Percentiles rank a stretch among this genome's conserved stretches.
phyloP scores from a whole-genome alignment of 2,329 filamentous ascomycete species.

The Epichloe scottii region DNA sequence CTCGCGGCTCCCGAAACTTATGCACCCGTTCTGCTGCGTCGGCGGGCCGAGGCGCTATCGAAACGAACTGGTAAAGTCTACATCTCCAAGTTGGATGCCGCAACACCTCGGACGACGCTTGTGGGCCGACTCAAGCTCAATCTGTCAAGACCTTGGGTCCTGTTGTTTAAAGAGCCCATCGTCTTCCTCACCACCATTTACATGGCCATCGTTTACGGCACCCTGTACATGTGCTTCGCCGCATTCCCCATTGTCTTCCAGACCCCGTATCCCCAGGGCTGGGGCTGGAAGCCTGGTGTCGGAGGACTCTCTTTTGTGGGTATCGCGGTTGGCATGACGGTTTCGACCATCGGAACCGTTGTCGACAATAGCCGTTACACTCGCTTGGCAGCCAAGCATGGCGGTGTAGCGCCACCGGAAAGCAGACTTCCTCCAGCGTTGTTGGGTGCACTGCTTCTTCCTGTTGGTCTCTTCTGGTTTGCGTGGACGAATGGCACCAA shows the following conservation, averaged over 20 bases:
- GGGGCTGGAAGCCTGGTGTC: conserved; percentile 46
- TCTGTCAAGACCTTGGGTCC: conserved; percentile 49
- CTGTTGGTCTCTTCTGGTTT: conserved; percentile 52
- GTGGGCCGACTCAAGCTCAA: conserved; percentile 39
- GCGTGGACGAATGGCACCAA: conserved; percentile 47
- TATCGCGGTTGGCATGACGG: conserved; percentile 49
- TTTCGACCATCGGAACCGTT: conserved; percentile 40
- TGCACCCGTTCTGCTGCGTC: conserved; percentile 41
- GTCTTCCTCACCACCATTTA: conserved; percentile 51
- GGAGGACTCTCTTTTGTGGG: conserved; percentile 52
- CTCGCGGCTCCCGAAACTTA: conserved; percentile 48
- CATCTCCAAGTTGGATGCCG: conserved; percentile 33
- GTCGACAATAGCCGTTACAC: conserved; percentile 42
- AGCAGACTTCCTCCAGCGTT: conserved; percentile 48
- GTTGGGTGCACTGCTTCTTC: conserved; percentile 44
- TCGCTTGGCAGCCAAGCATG: conserved; percentile 28
- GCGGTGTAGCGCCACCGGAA: conserved; percentile 50
- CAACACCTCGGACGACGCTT: conserved; percentile 30
- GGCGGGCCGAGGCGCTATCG: conserved; percentile 37
- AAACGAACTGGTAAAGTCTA: conserved; percentile 43
- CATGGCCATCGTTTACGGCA: conserved; percentile 46
- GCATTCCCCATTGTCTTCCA: conserved; percentile 53
- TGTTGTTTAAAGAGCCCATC: conserved; percentile 56
- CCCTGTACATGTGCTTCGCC: conserved; percentile 41
- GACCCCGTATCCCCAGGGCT: conserved; percentile 17